phyloP scores from a whole-genome alignment of 139 green algal species.

The Chlorella sorokiniana region DNA sequence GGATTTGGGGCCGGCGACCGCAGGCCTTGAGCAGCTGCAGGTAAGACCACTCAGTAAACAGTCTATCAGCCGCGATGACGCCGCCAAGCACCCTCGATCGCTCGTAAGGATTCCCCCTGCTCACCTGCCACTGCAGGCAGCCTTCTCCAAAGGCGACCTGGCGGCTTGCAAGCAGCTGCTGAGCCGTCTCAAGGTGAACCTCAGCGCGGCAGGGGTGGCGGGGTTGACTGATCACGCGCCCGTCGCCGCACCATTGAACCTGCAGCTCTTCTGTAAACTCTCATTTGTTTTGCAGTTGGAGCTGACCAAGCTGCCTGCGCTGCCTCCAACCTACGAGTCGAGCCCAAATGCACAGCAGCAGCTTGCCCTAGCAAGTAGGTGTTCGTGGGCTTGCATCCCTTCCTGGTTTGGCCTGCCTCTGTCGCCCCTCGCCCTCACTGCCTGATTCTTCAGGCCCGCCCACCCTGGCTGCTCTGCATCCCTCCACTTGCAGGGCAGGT shows the following conservation, averaged over 20 bases:
- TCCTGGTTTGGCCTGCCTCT: not conserved
- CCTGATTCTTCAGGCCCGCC: not conserved
- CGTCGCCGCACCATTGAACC: not conserved
- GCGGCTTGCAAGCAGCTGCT: constrained; percentile 19
- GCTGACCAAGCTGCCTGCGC: constrained; percentile 74
- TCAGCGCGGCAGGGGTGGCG: too few species aligned
- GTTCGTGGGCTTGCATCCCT: constrained; percentile 13
- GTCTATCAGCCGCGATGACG: not conserved
- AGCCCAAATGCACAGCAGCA: constrained; percentile 74
- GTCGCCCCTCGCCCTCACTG: not conserved
- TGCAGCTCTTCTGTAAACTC: not conserved
- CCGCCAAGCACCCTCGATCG: not conserved
- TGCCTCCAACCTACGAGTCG: constrained; percentile 71
- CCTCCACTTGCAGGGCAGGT: constrained; percentile 69
- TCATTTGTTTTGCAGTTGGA: constrained; percentile 63
- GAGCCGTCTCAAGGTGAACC: constrained; percentile 42
- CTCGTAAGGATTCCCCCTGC: not conserved
- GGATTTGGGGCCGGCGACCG: not conserved
- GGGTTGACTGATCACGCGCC: too few species aligned
- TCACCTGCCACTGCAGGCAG: constrained; percentile 5
- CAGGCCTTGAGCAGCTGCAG: constrained; percentile 13
- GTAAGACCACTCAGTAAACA: not conserved
- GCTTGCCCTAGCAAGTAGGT: constrained; percentile 76
- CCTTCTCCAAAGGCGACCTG: constrained; percentile 36
- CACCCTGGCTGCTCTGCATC: not conserved